Evolutionary conservation across 352 stramenopile species (phyloP).

Genomic region (Pythium aquatile): DNA sequence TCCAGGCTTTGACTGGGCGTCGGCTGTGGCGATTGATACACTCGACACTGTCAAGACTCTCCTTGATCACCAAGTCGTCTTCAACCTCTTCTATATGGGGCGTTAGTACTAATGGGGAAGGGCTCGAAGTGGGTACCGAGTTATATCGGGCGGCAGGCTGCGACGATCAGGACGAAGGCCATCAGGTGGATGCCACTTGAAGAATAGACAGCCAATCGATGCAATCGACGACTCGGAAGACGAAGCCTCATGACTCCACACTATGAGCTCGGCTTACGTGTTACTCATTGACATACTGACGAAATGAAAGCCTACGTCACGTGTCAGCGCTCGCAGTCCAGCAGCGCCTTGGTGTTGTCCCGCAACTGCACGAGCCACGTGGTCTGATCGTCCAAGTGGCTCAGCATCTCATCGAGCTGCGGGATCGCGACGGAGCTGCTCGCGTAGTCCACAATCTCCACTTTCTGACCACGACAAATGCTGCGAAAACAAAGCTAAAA

Average conservation of each 20-base stretch:
- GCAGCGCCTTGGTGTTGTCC: constrained; percentile 70
- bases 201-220: neutral
- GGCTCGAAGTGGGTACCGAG: neutral
- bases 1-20: too few species aligned
- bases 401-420: constrained; percentile 78
- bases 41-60: too few species aligned
- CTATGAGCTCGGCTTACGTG: too few species aligned
- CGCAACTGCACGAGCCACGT: constrained; percentile 63
- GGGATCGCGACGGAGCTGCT: constrained; percentile 66
- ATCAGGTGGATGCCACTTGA: neutral
- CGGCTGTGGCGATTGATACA: too few species aligned
- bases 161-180: neutral
- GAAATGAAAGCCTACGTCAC: neutral
- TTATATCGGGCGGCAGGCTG: neutral
- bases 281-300: too few species aligned
- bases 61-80: neutral
- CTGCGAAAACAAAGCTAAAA: constrained; percentile 28
- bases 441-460: constrained; percentile 79
- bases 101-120: neutral
- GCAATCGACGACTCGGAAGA: neutral
- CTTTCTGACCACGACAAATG: constrained; percentile 65
- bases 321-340: constrained; percentile 47
- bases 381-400: constrained; percentile 61
- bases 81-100: too few species aligned
- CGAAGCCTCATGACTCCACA: neutral